phyloP scores from a whole-genome alignment of 371 early-diverging fungal species.

The Mortierella sp. region DNA sequence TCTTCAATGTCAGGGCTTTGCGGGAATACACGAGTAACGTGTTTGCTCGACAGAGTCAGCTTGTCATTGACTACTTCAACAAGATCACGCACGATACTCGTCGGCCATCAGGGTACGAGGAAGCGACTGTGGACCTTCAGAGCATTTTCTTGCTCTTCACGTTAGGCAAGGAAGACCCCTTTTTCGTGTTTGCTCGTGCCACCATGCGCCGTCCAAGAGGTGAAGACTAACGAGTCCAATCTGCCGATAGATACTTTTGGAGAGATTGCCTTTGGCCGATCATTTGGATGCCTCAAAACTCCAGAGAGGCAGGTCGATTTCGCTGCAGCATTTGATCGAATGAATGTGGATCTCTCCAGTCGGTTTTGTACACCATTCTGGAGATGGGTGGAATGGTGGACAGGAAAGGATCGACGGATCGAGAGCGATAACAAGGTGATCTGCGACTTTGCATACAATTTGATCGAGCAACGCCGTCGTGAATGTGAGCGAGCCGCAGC shows the following conservation, averaged over 20 bases:
- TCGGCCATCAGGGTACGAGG: constrained; percentile 1
- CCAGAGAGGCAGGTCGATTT: constrained; percentile 50
- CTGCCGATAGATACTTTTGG: constrained; percentile 58
- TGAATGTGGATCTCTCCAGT: constrained; percentile 16
- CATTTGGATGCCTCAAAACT: constrained; percentile 38
- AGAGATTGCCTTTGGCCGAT: constrained; percentile 58
- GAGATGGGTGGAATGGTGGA: constrained; percentile 44
- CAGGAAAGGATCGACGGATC: constrained; percentile 16
- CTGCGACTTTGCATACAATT: constrained; percentile 56
- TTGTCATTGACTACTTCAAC: constrained; percentile 47
- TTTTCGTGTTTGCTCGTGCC: no score
- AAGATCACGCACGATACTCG: constrained; percentile 26
- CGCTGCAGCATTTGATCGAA: constrained; percentile 54
- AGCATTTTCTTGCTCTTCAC: constrained; percentile 61
- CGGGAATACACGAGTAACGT: constrained; percentile 58
- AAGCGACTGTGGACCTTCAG: constrained; percentile 55
- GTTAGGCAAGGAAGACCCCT: constrained; percentile 22
- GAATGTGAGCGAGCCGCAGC: constrained; percentile 14
- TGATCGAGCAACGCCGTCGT: constrained; percentile 59
- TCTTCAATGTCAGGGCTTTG: constrained; percentile 78
- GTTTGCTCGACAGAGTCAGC: constrained; percentile 57
- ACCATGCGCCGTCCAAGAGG: no score
- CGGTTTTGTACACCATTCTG: constrained; percentile 56
- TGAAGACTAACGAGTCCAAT: no score
- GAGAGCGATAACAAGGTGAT: constrained; percentile 23